Base-by-base conservation (phyloP, 2,329 filamentous ascomycete genomes). In the Fusarium tjaetaba region DNA sequence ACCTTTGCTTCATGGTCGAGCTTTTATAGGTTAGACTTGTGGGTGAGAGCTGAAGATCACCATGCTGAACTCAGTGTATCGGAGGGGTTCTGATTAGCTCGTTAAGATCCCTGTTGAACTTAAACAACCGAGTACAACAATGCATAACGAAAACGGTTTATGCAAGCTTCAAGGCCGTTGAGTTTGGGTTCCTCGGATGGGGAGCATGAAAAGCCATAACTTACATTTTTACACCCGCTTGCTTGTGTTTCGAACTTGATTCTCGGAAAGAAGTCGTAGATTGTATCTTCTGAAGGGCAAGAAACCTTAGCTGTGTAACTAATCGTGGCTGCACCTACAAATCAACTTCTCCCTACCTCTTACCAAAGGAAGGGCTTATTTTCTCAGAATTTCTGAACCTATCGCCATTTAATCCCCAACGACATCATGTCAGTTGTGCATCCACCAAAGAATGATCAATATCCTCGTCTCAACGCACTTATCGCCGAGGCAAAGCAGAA, bases 371-470 rank as follows among this genome's bases (percentile, higher is more conserved):
- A n/a, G 20, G 4, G 34, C 15, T 2, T 6, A 30, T 13, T 30
- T 30, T 13, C 4, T n/a, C 3, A 2, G 14, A 2, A 13, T 49
- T 13, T 16, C 28, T 49, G 10, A 18, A 13, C 5, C 2, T 11
- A 0, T 4, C 30, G 3, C 8, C 11, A 11, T 3, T n/a, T 0
- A 3, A 2, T 7, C 2, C 20, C 14, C 10, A 2, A 7, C 10
- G 3, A 3, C 15, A n/a, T 4, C 22, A 32, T 49, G 46, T 49
- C 46, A 9, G 2, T 18, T 4, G 15, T 49, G 9, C 15, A 32
- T 5, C 28, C 28, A 32, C 28, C 11, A 10, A 24, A 24, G 22
- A 5, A 2, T 7, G 15, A 49, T 18, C 7, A 32, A 18, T 24
- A 32, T 14, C 5, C 7, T 13, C 28, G 46, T 13, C 46, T 49